Evolutionary conservation across 139 green algal species (phyloP).

Genomic region (Parachlorella kessleri): DNA sequence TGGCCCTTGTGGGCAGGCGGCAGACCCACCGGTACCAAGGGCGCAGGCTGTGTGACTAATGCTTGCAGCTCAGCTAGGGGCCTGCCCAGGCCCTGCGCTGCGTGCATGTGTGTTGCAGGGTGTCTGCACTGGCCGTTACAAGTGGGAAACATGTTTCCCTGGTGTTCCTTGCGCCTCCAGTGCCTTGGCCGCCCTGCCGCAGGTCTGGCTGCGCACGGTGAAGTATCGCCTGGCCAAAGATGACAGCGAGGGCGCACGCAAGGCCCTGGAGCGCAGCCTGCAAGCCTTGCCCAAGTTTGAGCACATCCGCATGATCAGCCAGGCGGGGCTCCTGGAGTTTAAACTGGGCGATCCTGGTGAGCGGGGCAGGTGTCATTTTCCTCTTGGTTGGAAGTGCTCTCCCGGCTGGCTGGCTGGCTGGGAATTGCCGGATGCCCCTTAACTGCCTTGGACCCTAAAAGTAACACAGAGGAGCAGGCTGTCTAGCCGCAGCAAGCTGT

Average conservation of each 20-base stretch:
- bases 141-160: no score
- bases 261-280: slow-evolving; percentile 69
- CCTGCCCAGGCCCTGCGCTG: no score
- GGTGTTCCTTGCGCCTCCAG: no score
- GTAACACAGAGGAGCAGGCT: no score
- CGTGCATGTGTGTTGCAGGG: no score
- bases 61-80: no score
- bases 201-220: slow-evolving; percentile 80
- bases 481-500: slow-evolving; percentile 7
- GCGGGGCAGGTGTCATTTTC: background rate
- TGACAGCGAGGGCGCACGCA: slow-evolving; percentile 39
- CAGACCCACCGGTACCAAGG: background rate
- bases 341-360: slow-evolving; percentile 47
- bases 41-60: no score
- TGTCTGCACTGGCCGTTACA: no score
- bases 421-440: no score
- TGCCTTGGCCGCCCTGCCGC: background rate
- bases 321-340: slow-evolving; percentile 89
- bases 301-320: slow-evolving; percentile 89
- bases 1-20: background rate
- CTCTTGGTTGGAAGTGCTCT: no score
- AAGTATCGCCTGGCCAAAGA: slow-evolving; percentile 50
- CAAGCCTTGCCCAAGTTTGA: slow-evolving; percentile 84
- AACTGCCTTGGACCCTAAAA: no score
- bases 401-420: no score